These are phyloP conservation scores for Yamadazyma jaroonii DNA, from an alignment of 1,139 yeast genomes.

Conservation along the genomic window DNA sequence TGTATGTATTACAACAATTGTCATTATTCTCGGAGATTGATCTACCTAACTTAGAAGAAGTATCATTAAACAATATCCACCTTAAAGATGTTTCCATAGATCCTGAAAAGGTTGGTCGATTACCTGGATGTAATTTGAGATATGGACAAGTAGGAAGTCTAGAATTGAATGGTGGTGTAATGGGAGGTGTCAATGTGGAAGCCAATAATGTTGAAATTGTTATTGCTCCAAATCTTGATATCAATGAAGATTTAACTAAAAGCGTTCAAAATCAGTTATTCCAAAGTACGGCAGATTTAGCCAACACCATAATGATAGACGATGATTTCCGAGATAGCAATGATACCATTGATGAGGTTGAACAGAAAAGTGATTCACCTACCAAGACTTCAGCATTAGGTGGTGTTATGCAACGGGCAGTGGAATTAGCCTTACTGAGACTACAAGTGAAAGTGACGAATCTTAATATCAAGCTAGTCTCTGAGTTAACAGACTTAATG, in stretches of 20 bases:
- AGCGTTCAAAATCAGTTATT: conserved; percentile 48
- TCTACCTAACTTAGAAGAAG: conserved; percentile 71
- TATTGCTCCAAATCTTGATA: conserved; percentile 46
- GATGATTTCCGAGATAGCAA: not conserved
- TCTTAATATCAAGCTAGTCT: conserved; percentile 45
- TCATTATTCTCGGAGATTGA: conserved; percentile 83
- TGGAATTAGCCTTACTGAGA: conserved; percentile 67
- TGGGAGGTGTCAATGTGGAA: conserved; percentile 65
- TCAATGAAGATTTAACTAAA: conserved; percentile 26
- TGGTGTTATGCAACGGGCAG: conserved; percentile 59
- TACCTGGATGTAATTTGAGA: conserved; percentile 67
- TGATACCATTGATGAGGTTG: conserved; percentile 12
- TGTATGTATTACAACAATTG: conserved; percentile 76
- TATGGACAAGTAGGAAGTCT: conserved; percentile 60
- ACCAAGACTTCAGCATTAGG: conserved; percentile 40
- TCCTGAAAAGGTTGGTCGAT: conserved; percentile 60
- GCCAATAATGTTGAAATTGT: conserved; percentile 57
- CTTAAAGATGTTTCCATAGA: conserved; percentile 67
- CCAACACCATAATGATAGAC: conserved; percentile 54
- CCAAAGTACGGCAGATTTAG: conserved; percentile 63
- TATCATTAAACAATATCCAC: conserved; percentile 56
- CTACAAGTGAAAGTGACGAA: conserved; percentile 47
- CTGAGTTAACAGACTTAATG: conserved; percentile 48
- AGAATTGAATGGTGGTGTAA: conserved; percentile 45
- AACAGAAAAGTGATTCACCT: conserved; percentile 7